Evolutionary conservation across 345 rosid species (phyloP), one percentile per base, ranked within the genome.

Genomic region (Lumnitzera littorea): DNA sequence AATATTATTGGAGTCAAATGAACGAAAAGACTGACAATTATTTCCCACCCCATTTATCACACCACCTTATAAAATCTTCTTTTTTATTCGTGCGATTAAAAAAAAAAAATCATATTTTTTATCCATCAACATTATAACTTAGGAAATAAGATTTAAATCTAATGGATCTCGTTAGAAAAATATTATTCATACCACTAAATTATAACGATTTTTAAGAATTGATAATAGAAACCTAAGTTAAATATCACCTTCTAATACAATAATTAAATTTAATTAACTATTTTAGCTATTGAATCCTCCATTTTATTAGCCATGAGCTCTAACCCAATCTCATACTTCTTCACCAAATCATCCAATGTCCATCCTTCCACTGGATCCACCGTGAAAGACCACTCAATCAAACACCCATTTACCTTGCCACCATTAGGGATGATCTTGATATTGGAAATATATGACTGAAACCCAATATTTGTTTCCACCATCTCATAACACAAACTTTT

Each of bases 311-410:
- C 78, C 74, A 71, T 69, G 1, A 27, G 15, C 47, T 68, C 60
- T 17, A 85, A 62, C 5, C 74, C 80, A 55, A 27, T 43, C 46
- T 80, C 76, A 46, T 74, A 80, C 48, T 61, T 75, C 24, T 41
- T 62, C 48, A 71, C 77, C 67, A 87, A 53, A 64, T 74, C 79
- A 16, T 73, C 83, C 53, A 80, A 13, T 4, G 15, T 48, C 79
- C 57, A 65, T 13, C 89, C 85, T 55, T 69, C 73, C 57, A 88
- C 83, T 0, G 89, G 84, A 76, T 86, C 80, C 51, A 83, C 81
- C 6, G 56, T 24, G 58, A 82, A 79, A 16, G 65, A 59, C 94
- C 97, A 82, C 60, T 83, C 82, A n/a, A 91, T 69, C 71, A 59
- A 62, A 13, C 84, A 91, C 15, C 87, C 88, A 27, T 41, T 58